phyloP scores from a whole-genome alignment of 2,329 filamentous ascomycete species.

The Purpureocillium takamizusanense region DNA sequence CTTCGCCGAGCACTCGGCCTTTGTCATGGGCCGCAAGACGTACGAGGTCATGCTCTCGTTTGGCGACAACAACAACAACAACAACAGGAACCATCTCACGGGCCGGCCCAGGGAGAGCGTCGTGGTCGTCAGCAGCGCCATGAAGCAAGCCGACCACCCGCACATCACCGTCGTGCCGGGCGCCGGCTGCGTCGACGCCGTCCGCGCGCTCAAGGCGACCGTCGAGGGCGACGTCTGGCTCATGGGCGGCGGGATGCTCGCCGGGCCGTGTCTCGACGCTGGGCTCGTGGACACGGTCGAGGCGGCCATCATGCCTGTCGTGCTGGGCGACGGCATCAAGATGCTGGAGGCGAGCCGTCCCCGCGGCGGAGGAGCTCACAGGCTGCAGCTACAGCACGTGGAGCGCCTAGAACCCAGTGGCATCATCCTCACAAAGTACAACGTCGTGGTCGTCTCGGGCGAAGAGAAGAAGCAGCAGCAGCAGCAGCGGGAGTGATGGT shows the following conservation, averaged over 20 bases:
- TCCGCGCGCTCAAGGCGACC: slow-evolving; percentile 12
- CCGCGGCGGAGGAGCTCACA: no score
- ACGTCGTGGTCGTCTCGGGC: neutral
- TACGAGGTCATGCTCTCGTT: slow-evolving; percentile 18
- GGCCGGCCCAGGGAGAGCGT: slow-evolving; percentile 11
- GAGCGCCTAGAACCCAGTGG: no score
- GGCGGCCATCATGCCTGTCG: slow-evolving; percentile 14
- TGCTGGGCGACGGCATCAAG: slow-evolving; percentile 14
- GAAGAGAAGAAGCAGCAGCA: no score
- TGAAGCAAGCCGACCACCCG: slow-evolving; percentile 11
- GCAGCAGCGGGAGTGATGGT: no score
- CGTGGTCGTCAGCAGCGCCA: slow-evolving; percentile 17
- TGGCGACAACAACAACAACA: slow-evolving; percentile 5
- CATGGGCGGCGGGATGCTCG: slow-evolving; percentile 23
- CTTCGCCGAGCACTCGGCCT: slow-evolving; percentile 19
- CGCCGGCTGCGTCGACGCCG: slow-evolving; percentile 7
- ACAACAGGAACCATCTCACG: slow-evolving; percentile 14
- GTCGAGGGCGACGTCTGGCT: slow-evolving; percentile 22
- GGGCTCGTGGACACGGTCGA: slow-evolving; percentile 22
- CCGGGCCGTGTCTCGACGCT: slow-evolving; percentile 15
- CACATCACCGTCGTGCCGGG: slow-evolving; percentile 10
- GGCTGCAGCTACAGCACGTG: no score
- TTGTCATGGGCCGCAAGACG: slow-evolving; percentile 27
- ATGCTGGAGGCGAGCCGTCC: slow-evolving; percentile 9
- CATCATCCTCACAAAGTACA: slow-evolving; percentile 4